Evolutionary conservation across 768 basidiomycete species (phyloP).

Genomic region (Sistotremastrum niveocremeum): DNA sequence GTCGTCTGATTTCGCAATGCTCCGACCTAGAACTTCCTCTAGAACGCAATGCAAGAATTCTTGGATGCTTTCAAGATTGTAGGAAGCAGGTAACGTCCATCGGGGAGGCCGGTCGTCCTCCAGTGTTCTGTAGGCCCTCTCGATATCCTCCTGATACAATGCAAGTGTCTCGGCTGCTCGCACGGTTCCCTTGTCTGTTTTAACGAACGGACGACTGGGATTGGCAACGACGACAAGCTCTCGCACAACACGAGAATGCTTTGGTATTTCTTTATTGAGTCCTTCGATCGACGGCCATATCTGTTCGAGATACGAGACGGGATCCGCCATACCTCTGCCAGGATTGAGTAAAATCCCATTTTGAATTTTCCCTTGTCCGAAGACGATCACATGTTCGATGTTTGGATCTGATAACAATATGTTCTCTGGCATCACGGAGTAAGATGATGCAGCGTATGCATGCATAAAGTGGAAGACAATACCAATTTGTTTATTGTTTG

Average conservation of each 20-base stretch:
- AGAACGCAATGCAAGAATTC: too few species aligned
- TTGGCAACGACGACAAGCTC: constrained; percentile 14
- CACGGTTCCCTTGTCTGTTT: constrained; percentile 10
- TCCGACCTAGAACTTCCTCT: too few species aligned
- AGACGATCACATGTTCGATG: constrained; percentile 12
- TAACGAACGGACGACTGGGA: constrained; percentile 10
- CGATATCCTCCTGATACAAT: too few species aligned
- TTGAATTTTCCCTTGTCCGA: constrained; percentile 12
- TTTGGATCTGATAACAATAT: constrained; percentile 9
- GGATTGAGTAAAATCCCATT: constrained; percentile 13
- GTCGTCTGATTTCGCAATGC: too few species aligned
- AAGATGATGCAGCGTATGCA: too few species aligned
- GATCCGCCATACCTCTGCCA: not conserved
- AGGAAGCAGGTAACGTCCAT: too few species aligned
- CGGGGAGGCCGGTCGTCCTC: too few species aligned
- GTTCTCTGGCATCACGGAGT: constrained; percentile 7
- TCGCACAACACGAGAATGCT: constrained; percentile 15
- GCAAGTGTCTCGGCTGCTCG: not conserved
- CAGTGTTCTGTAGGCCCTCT: too few species aligned
- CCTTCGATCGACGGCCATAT: constrained; percentile 13
- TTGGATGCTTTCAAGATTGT: too few species aligned
- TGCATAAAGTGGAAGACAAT: not conserved
- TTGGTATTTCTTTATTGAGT: constrained; percentile 14
- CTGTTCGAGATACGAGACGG: constrained; percentile 6
- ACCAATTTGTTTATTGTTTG: constrained; percentile 17